phyloP scores from a whole-genome alignment of 257 asterid species.

The Nemophila menziesii region DNA sequence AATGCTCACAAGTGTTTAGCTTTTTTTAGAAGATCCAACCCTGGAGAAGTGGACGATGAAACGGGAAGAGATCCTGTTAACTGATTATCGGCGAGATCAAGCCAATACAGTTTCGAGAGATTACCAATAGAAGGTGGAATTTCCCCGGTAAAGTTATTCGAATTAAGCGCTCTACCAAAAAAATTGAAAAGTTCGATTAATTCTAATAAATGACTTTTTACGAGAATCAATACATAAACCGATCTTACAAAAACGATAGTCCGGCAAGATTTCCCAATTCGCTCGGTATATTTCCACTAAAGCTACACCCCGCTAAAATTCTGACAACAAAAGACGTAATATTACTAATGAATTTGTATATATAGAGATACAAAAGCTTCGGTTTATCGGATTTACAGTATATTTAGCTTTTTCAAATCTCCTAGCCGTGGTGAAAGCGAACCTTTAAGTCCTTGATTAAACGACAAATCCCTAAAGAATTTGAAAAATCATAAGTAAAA shows the following conservation, averaged over 20 bases:
- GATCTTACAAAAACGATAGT: constrained; percentile 80
- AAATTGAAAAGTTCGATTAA: constrained; percentile 2
- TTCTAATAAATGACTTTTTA: not conserved
- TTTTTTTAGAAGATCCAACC: constrained; percentile 72
- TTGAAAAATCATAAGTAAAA: not conserved
- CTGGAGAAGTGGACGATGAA: constrained; percentile 51
- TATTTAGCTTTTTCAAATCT: constrained; percentile 58
- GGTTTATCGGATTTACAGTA: constrained; percentile 39
- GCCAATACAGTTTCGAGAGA: constrained; percentile 80
- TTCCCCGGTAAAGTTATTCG: constrained; percentile 74
- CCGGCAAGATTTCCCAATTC: constrained; percentile 69
- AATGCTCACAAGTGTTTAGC: constrained; percentile 86
- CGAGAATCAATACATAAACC: not conserved
- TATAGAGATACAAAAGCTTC: not conserved
- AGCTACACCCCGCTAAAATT: constrained; percentile 91
- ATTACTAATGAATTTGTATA: not conserved
- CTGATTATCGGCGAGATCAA: constrained; percentile 82
- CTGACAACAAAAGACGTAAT: constrained; percentile 24
- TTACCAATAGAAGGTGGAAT: constrained; percentile 85
- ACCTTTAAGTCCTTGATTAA: constrained; percentile 77
- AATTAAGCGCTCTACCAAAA: constrained; percentile 70
- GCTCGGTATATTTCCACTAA: constrained; percentile 60
- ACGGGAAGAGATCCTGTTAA: constrained; percentile 71
- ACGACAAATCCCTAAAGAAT: constrained; percentile 66
- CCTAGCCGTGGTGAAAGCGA: constrained; percentile 74